phyloP scores from a whole-genome alignment of 805 yeast species.

The Jamesozyma hellenica region DNA sequence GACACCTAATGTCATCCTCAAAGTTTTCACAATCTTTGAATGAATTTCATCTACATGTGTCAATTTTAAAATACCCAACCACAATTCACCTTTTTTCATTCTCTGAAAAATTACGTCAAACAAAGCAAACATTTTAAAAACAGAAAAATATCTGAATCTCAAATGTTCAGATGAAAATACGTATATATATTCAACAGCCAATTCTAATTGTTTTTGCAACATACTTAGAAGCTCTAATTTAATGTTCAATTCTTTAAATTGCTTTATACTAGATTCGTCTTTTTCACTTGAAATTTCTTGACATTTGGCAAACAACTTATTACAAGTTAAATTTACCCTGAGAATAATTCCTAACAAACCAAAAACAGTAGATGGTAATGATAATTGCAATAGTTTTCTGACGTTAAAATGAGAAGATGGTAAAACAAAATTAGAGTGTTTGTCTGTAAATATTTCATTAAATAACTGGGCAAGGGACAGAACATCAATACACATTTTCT shows the following conservation, averaged over 20 bases:
- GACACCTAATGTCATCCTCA: constrained; percentile 20
- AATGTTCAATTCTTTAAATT: constrained; percentile 3
- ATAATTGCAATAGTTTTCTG: constrained; percentile 21
- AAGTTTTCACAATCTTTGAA: constrained; percentile 15
- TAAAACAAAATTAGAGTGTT: constrained; percentile 10
- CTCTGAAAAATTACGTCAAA: constrained; percentile 24
- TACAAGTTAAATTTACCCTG: constrained; percentile 19
- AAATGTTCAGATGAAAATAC: constrained; percentile 19
- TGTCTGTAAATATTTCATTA: constrained; percentile 18
- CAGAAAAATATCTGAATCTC: constrained; percentile 26
- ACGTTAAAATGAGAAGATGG: constrained; percentile 18
- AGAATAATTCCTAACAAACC: constrained; percentile 19
- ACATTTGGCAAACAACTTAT: constrained; percentile 11
- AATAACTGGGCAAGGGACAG: constrained; percentile 14
- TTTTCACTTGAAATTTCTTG: constrained; percentile 7
- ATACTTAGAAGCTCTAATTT: constrained; percentile 17
- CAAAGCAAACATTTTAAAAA: constrained; percentile 24
- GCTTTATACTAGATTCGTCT: not conserved
- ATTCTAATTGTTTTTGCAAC: constrained; percentile 19
- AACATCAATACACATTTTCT: constrained; percentile 13
- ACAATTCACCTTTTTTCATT: constrained; percentile 22
- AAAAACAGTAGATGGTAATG: constrained; percentile 21
- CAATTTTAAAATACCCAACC: constrained; percentile 15
- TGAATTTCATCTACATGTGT: constrained; percentile 14
- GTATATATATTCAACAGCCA: constrained; percentile 17